Evolutionary conservation across 805 yeast species (phyloP), one percentile per base, ranked within the genome.

Genomic region (Trichomonascus vanleenenianus): DNA sequence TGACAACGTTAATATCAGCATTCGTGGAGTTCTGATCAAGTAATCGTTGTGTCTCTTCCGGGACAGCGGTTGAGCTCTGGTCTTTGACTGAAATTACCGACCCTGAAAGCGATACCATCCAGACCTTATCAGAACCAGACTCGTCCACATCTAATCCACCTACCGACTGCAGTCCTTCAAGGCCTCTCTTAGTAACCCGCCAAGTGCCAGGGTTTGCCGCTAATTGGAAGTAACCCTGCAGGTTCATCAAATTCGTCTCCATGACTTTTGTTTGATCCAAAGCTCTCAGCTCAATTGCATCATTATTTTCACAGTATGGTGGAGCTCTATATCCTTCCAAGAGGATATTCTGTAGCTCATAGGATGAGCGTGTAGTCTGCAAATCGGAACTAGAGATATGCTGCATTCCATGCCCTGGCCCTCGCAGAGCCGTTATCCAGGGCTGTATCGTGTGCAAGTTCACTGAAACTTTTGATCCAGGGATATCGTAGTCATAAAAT

Each of bases 201-300:
- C 85, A 85, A 2, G 70, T 39, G 0, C 96, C 96, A 1, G 94
- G 93, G 42, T 69, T 70, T 0, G 83, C 79, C 50, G 76, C 76
- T 39, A 93, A 67, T 62, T 89, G 97, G 44, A 83, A 76, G 61
- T 91, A 91, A 0, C 97, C 97, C 51, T 82, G 68, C 34, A 83
- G 81, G 1, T 81, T 73, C 93, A 91, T 84, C 1, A 88, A 79
- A 34, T 64, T 68, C 0, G 96, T 82, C 51, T 80, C 86, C 1
- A 73, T 50, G 14, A 51, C 36, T 8, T 37, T 42, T 66, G n/a
- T 49, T 12, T 44, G 58, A 16, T 40, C 55, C 48, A n/a, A 51
- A 30, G 44, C 55, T 45, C 20, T 56, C 1, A 80, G 57, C 18
- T 70, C 68, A 2, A 86, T 56, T 2, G 72, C 67, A 11, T 81